Conservation (phyloP, 139 green algal genomes). For the Closterium sp. region DNA sequence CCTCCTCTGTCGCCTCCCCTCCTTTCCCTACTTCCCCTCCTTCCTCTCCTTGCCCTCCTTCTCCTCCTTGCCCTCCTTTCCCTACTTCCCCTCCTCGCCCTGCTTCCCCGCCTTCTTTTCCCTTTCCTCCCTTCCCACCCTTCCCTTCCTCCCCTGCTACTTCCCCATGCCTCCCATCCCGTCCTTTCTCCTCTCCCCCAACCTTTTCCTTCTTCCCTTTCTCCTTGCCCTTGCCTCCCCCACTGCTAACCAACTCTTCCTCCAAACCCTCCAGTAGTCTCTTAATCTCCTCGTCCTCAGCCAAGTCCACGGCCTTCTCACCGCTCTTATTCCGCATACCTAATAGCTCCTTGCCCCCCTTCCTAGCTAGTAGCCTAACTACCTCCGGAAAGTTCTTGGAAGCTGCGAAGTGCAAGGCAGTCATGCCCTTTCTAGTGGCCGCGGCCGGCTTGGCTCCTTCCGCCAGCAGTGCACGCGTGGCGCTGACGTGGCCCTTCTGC, state of each 20-base stretch:
- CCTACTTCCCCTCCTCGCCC: background rate
- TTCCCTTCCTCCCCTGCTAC: background rate
- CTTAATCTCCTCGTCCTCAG: conserved; percentile 26
- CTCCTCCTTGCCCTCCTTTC: background rate
- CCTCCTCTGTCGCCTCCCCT: background rate
- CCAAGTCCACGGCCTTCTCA: background rate
- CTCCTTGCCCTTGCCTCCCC: background rate
- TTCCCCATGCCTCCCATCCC: background rate
- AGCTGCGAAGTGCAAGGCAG: conserved; percentile 47
- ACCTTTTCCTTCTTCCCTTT: background rate
- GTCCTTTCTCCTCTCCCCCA: background rate
- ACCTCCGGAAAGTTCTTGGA: conserved; percentile 25
- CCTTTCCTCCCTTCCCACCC: background rate
- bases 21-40: background rate
- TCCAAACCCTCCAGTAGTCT: conserved; percentile 12
- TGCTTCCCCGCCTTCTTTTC: background rate
- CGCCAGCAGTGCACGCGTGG: conserved; percentile 28
- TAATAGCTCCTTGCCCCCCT: background rate
- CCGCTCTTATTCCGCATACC: conserved; percentile 15
- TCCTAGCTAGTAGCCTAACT: conserved; percentile 10
- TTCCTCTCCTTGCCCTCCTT: background rate
- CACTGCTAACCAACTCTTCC: background rate
- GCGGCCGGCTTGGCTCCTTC: conserved; percentile 38
- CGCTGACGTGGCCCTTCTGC: conserved; percentile 47
- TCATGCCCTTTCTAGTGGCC: conserved; percentile 46